Evolutionary conservation across 225 moss, liverwort and hornwort species (phyloP).

Genomic region (Polytrichum formosum): DNA sequence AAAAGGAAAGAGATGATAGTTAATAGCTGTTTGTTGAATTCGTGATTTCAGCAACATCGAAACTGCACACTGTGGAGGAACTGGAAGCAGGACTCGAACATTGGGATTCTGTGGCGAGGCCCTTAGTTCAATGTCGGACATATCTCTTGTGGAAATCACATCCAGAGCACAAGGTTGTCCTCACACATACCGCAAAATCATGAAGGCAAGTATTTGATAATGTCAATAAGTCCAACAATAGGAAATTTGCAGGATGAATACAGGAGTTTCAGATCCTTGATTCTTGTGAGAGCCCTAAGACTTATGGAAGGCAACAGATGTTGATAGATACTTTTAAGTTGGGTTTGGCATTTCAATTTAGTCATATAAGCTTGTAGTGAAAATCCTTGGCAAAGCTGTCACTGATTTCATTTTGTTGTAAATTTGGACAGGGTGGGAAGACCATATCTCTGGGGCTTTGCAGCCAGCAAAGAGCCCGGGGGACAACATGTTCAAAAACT

Average conservation of each 20-base stretch:
- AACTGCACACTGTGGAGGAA: constrained; percentile 73
- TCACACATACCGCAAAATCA: constrained; percentile 77
- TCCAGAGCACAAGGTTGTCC: constrained; percentile 88
- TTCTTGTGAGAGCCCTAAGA: no score
- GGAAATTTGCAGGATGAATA: no score
- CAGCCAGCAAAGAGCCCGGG: constrained; percentile 60
- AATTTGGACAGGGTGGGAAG: constrained; percentile 43
- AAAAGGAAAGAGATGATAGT: background rate
- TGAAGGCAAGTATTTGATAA: constrained; percentile 55
- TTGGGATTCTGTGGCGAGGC: constrained; percentile 97
- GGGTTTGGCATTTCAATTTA: no score
- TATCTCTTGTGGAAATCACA: constrained; percentile 81
- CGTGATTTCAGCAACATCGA: constrained; percentile 74
- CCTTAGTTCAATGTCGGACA: constrained; percentile 83
- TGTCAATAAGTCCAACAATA: no score
- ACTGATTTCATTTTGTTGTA: background rate
- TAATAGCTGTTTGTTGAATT: background rate
- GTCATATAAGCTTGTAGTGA: no score
- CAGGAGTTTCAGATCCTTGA: no score
- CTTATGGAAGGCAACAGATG: no score
- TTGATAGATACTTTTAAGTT: no score
- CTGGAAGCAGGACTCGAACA: constrained; percentile 76
- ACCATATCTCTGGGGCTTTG: constrained; percentile 74
- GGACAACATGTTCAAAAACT: constrained; percentile 61
- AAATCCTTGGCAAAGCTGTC: constrained; percentile 3